Base-by-base conservation (phyloP, 1,139 yeast genomes). In the Meyerozyma carpophila region DNA sequence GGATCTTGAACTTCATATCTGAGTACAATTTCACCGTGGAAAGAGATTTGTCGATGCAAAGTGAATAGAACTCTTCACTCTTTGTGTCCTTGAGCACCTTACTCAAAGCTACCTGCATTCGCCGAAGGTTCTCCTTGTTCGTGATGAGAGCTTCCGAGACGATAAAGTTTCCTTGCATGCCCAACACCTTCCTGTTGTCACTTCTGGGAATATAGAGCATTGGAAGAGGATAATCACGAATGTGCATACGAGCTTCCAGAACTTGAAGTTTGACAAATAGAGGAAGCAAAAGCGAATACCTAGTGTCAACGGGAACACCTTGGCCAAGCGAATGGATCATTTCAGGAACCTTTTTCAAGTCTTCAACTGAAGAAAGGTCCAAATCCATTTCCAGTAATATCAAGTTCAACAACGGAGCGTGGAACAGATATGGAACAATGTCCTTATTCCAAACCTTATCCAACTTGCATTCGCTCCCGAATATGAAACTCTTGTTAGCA, bases 281-380 rank as follows among this genome's bases (percentile, higher is more conserved):
- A 0, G 98, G 98, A 2, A 90, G 56, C 56, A 85, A 60, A 18
- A 86, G 68, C 0, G 94, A 81, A 58, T 82, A 91, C 43, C 68
- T 58, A 0, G 91, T 79, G 49, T 83, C 85, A 43, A 61, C 58
- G 0, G 98, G 97, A 24, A 84, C 76, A 0, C 95, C 95, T 58
- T 89, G 91, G 5, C 98, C 98, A 14, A 84, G 70, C 16, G 80
- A 75, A 56, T 82, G 65, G 28, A 91, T 60, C 57, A 82, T 90
- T 25, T 80, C 66, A 0, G 87, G 75, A 14, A 87, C 61, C 5
- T 76, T 66, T 2, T 68, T 70, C 5, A 76, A 52, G 1, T 77
- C 77, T 2, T 70, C 59, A 0, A 96, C 89, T 20, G 72, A 66
- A 4, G 68, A 62, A 2, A 90, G 43, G 5, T 66, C 63, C 44